phyloP scores from a whole-genome alignment of 2,329 filamentous ascomycete species.

The Aspergillus tanneri region DNA sequence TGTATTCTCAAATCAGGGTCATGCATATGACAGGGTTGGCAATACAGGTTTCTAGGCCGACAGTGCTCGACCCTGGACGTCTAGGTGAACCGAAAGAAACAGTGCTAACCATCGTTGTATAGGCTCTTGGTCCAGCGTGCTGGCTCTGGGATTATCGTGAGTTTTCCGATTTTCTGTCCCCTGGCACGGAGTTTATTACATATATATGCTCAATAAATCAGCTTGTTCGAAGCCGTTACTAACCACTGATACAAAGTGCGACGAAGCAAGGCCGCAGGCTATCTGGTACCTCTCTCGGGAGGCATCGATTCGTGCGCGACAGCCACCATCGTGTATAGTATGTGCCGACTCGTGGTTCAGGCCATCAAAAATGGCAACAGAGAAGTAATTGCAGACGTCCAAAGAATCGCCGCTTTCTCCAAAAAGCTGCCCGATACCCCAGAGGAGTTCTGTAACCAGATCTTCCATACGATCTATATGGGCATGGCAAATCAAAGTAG shows the following conservation, averaged over 20 bases:
- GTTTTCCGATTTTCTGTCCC: too few species aligned
- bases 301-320: slow-evolving; percentile 44
- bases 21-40: too few species aligned
- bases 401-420: slow-evolving; percentile 50
- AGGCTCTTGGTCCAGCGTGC: slow-evolving; percentile 61
- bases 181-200: too few species aligned
- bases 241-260: too few species aligned
- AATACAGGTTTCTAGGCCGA: too few species aligned
- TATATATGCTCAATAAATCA: too few species aligned
- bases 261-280: slow-evolving; percentile 38
- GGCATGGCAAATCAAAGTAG: slow-evolving; percentile 68
- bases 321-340: slow-evolving; percentile 41
- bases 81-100: too few species aligned
- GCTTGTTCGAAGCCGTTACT: too few species aligned
- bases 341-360: slow-evolving; percentile 44
- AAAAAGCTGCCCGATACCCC: slow-evolving; percentile 56
- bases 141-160: slow-evolving; percentile 60
- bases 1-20: too few species aligned
- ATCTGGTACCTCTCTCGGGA: slow-evolving; percentile 41
- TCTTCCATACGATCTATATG: slow-evolving; percentile 69
- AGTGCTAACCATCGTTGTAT: too few species aligned
- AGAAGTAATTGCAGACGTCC: slow-evolving; percentile 52
- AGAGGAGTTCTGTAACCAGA: slow-evolving; percentile 58
- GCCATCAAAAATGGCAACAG: slow-evolving; percentile 51
- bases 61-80: too few species aligned